Base-by-base conservation (phyloP, 2,329 filamentous ascomycete genomes). In the Talaromyces sp. region DNA sequence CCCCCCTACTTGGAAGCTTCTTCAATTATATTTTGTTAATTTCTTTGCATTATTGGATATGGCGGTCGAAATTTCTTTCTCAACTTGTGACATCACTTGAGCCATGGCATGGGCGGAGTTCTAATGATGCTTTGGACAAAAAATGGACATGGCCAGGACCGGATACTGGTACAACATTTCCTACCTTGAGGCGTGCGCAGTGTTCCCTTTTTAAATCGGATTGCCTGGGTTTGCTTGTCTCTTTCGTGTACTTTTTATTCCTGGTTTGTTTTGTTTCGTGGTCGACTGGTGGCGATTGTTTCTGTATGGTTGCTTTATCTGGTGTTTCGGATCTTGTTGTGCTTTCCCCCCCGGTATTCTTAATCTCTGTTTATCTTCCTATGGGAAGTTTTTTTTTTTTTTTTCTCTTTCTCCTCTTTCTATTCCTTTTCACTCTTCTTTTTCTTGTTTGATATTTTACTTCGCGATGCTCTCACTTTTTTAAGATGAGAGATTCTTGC, bases 81-180 rank as follows among this genome's bases (percentile, higher is more conserved):
- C 64, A 58, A 65, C 65, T 67, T 66, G 61, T 65, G 62, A 61
- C 65, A 63, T 63, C 41, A 61, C 59, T 58, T 58, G 64, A 66
- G 63, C 62, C 64, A 67, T 61, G 72, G 72, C 72, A 75, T 74
- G 70, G 71, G 64, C 68, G 69, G 72, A 62, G 72, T 75, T 71
- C 72, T 75, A 64, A 74, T 69, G 72, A 75, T 74, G 67, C 70
- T 69, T 71, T 68, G 71, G 73, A 66, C 64, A 60, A 72, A 35
- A 74, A 73, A 70, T 66, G 69, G 67, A 71, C 65, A 66, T 50
- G 69, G 59, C 66, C 65, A 69, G 63, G 68, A 69, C 66, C 63
- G 65, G 64, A 61, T 67, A 69, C 65, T 67, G 63, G 46, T 65
- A 66, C 65, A 64, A 66, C 65, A 65, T 64, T 67, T 64, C 63